These are phyloP conservation scores for Paramyrothecium roridum DNA, from an alignment of 2,329 filamentous ascomycete species.

Conservation along the genomic window DNA sequence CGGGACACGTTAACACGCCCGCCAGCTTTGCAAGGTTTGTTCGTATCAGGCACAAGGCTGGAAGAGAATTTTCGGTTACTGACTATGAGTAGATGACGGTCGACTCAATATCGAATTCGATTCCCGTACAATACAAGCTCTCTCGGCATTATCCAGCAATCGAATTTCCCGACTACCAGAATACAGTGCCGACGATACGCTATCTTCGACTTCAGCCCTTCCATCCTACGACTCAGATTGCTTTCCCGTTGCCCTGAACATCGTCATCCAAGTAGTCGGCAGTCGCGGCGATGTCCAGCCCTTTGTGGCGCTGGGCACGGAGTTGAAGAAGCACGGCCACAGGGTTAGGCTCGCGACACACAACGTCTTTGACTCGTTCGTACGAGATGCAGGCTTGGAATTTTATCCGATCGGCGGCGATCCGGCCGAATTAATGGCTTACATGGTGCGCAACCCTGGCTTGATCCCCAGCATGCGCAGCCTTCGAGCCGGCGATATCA, in stretches of 20 bases:
- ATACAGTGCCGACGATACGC: too few relatives aligned
- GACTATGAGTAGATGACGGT: too few relatives aligned
- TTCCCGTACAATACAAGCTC: too few relatives aligned
- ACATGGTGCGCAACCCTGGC: constrained; percentile 12
- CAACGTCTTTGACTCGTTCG: background rate
- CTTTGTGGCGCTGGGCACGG: constrained; percentile 67
- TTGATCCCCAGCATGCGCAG: constrained; percentile 21
- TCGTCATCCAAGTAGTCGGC: constrained; percentile 73
- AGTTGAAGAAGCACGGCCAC: constrained; percentile 52
- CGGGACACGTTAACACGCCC: too few relatives aligned
- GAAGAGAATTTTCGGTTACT: too few relatives aligned
- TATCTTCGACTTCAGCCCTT: too few relatives aligned
- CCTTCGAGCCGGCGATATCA: constrained; percentile 22
- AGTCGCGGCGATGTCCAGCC: constrained; percentile 75
- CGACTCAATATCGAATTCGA: too few relatives aligned
- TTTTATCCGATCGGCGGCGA: constrained; percentile 68
- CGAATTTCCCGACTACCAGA: too few relatives aligned
- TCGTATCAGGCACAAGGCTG: too few relatives aligned
- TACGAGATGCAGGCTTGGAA: constrained; percentile 51
- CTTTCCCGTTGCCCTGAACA: constrained; percentile 44
- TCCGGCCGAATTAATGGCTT: constrained; percentile 56
- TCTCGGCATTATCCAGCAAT: too few relatives aligned
- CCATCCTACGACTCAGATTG: too few relatives aligned
- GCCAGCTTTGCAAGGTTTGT: too few relatives aligned
- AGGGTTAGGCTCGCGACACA: background rate